Evolutionary conservation across 1,284 basidiomycete genomes (phyloP), one percentile per base, ranked within the genome.

Genomic region (Grifola frondosa): DNA sequence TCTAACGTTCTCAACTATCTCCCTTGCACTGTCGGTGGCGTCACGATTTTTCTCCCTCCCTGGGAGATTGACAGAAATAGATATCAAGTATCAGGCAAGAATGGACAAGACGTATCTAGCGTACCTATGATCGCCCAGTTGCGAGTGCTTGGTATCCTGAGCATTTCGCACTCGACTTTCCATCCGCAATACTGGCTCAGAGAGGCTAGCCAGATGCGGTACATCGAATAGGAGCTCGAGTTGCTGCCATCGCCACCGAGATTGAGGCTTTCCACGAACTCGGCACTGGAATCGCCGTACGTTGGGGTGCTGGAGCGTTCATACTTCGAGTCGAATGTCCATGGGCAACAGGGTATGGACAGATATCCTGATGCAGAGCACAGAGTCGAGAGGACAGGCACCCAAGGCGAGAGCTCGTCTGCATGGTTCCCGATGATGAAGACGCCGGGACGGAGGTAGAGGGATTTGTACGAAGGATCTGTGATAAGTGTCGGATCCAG

Each of bases 361-460:
- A 97, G 69, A 63, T 90, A 93, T 0, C 90, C 91, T 0, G 81
- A 77, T 0, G 83, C 80, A 5, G 58, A 57, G 22, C 70, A 60
- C 6, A 88, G 63, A 0, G 87, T 79, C 0, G 85, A 75, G 6
- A 91, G 67, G 0, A 93, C 72, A 0, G 91, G 85, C 4, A 91
- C 65, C 91, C 91, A 95, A 0, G 91, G 91, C 33, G 95, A 96
- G 13, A 99, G 73, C 58, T 99, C 95, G 66, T 99, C 95, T 0
- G 95, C 89, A 63, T 99, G 95, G 65, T 98, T 98, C 9, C 91
- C 94, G 35, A 99, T 88, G 39, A 98, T 66, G 66, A 97, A 98
- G 1, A 74, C 67, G 0, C 75, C 80, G 3, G 64, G 63, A 8
- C 56, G 54, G 12, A 72, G 55, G 40, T 57, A 60, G 33, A 45